A percentile compares a stretch with the other conserved stretches of the same genome.
These are phyloP conservation scores for Nadsonia starkeyi-henricii DNA, from an alignment of 1,139 yeast species.

Conservation along the genomic window DNA sequence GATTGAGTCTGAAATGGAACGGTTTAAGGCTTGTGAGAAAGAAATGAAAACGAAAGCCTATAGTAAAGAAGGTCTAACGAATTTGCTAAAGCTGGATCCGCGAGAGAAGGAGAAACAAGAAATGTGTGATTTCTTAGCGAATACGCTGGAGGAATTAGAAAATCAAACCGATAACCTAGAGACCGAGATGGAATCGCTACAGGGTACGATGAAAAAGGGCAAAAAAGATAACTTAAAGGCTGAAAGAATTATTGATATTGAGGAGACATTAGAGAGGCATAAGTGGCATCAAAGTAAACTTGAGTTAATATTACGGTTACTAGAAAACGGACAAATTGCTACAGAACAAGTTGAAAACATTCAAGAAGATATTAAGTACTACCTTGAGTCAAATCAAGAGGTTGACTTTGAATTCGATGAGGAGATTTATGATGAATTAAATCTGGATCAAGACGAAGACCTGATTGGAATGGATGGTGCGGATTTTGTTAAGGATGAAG, in stretches of 20 bases:
- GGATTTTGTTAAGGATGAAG: constrained; percentile 27
- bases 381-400: constrained; percentile 89
- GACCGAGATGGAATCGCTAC: constrained; percentile 54
- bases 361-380: constrained; percentile 84
- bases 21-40: constrained; percentile 89
- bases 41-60: constrained; percentile 92
- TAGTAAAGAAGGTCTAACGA: constrained; percentile 82
- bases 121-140: constrained; percentile 56
- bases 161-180: constrained; percentile 72
- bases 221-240: constrained; percentile 41
- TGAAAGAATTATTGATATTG: constrained; percentile 46
- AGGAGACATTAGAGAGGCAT: constrained; percentile 60
- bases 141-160: constrained; percentile 67
- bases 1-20: constrained; percentile 82
- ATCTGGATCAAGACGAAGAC: constrained; percentile 55
- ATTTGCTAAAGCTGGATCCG: constrained; percentile 55
- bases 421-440: constrained; percentile 79
- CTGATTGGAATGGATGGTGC: constrained; percentile 38
- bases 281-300: constrained; percentile 64
- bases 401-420: constrained; percentile 96
- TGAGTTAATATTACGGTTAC: constrained; percentile 60
- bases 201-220: constrained; percentile 37
- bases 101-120: constrained; percentile 71
- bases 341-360: constrained; percentile 69
- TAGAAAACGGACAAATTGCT: constrained; percentile 74